These are phyloP conservation scores for Monilinia aucupariae DNA, from an alignment of 2,329 filamentous ascomycete species.

Conservation along the genomic window DNA sequence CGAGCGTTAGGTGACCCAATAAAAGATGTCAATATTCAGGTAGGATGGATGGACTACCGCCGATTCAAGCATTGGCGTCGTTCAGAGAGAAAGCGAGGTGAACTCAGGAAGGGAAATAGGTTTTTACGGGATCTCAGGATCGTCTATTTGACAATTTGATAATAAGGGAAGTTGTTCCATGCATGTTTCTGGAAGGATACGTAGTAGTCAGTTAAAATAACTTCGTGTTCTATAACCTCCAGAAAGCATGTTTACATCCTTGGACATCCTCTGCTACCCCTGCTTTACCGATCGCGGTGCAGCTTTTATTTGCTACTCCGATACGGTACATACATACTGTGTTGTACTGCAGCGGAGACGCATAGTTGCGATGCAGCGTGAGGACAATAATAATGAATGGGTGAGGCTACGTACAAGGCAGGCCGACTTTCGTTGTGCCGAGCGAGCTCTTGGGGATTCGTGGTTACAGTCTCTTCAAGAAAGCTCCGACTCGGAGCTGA, in stretches of 20 bases:
- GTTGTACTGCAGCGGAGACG: slow-evolving; percentile 14
- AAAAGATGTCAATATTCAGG: neutral
- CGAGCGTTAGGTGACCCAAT: slow-evolving; percentile 6
- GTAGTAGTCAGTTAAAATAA: slow-evolving; percentile 11
- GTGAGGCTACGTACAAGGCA: neutral
- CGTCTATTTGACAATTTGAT: slow-evolving; percentile 2
- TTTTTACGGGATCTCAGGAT: neutral
- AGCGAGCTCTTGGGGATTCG: neutral
- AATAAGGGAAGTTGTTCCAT: slow-evolving; percentile 4
- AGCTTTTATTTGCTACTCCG: slow-evolving; percentile 8
- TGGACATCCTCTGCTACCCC: slow-evolving; percentile 8
- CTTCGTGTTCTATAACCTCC: slow-evolving; percentile 16
- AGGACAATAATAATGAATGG: neutral
- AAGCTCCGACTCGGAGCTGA: slow-evolving; percentile 13
- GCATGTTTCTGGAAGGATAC: slow-evolving; percentile 16
- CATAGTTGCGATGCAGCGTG: slow-evolving; percentile 1
- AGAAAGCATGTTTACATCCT: slow-evolving; percentile 7
- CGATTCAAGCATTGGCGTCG: neutral
- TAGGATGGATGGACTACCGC: neutral
- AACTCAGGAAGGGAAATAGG: neutral
- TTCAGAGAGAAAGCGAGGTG: neutral
- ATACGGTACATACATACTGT: neutral
- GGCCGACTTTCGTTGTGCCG: slow-evolving; percentile 5
- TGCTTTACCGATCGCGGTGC: neutral
- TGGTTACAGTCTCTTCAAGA: neutral